These are phyloP conservation scores for Eucalyptus camaldulensis DNA, from an alignment of 345 rosid genomes.

Conservation along the genomic window DNA sequence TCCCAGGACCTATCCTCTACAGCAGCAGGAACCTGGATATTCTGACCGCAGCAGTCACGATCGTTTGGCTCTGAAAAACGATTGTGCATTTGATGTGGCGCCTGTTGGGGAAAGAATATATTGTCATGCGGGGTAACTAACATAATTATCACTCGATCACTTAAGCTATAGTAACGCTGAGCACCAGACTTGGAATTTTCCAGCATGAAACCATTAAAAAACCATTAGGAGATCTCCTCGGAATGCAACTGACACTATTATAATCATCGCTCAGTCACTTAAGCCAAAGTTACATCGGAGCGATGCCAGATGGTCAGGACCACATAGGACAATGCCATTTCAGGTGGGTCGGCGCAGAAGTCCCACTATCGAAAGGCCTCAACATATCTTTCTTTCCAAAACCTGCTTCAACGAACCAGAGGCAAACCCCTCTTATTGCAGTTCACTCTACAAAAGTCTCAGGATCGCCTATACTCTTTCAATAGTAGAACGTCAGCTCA, in stretches of 20 bases:
- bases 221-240: background rate
- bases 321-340: background rate
- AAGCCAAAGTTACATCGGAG: background rate
- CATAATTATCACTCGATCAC: background rate
- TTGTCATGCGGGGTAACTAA: background rate
- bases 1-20: constrained; percentile 65
- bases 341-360: background rate
- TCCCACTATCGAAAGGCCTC: background rate
- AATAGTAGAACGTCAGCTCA: background rate
- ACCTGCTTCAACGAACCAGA: background rate
- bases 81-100: constrained; percentile 17
- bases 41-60: constrained; percentile 56
- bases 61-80: constrained; percentile 48
- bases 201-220: background rate
- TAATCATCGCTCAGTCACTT: background rate
- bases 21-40: constrained; percentile 11
- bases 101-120: background rate
- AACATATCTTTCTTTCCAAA: background rate
- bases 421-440: background rate
- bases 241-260: background rate
- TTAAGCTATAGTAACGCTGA: background rate
- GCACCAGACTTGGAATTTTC: background rate
- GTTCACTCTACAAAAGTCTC: background rate
- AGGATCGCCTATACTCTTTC: background rate
- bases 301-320: background rate